Evolutionary conservation across 371 early-diverging fungal species (phyloP), one percentile per base, ranked within the genome.

Genomic region (Apophysomyces sp.): DNA sequence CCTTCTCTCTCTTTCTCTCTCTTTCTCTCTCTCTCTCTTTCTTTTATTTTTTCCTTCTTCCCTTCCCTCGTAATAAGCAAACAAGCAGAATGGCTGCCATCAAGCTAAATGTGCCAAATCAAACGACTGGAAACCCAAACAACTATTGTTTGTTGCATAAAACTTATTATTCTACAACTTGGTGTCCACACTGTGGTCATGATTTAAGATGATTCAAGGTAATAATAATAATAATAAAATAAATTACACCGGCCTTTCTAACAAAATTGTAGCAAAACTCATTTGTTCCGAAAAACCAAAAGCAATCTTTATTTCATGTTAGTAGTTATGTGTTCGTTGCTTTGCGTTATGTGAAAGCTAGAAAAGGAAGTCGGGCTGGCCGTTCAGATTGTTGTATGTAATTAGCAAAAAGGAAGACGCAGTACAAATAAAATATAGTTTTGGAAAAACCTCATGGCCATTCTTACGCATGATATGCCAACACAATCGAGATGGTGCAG

Each of bases 111-210:
- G 21, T 21, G 6, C 8, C 49, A 5, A 44, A n/a, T 44, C 49
- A 44, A 11, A 21, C 49, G 3, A 21, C 49, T 6, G 24, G 21
- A 7, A 44, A 16, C 4, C 21, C 21, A 21, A 58, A 31, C 9
- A 66, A 66, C 55, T 66, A 66, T 24, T 66, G 66, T 31, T 29
- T 66, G 15, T 28, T 61, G n/a, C 66, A 66, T 55, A 61, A 51
- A 57, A 54, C 51, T 9, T 66, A 66, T 13, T 66, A 58, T 30
- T 61, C 66, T 2, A 66, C 61, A 24, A 61, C 66, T 15, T 66
- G 66, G 66, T 66, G 66, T 52, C 66, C 66, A 52, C 57, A 66
- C 41, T 66, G 66, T 57, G 66, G 61, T 26, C 61, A 66, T 34
- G 61, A 61, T 60, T 41, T 66, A 16, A 58, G 61, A 52, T 61